These are phyloP conservation scores for Salix brachista DNA, from an alignment of 345 rosid species.

Conservation along the genomic window DNA sequence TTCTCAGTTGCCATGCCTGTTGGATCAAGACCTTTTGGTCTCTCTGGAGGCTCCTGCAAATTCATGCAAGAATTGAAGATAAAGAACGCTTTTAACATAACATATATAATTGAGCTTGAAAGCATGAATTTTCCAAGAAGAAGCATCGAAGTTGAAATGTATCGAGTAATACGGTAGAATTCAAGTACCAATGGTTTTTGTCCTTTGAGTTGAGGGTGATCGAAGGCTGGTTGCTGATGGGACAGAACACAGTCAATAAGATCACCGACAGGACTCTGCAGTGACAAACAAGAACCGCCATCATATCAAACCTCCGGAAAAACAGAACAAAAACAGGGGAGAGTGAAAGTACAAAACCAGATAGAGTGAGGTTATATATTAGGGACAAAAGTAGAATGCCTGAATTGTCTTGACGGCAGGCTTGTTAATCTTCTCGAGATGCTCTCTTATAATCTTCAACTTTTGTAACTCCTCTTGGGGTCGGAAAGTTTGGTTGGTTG, in stretches of 20 bases:
- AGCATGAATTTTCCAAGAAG: neutral
- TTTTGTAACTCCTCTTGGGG: conserved; percentile 54
- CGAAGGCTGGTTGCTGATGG: conserved; percentile 88
- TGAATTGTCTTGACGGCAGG: conserved; percentile 76
- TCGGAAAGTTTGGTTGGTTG: conserved; percentile 55
- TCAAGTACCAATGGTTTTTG: conserved; percentile 57
- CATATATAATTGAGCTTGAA: neutral
- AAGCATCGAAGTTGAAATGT: neutral
- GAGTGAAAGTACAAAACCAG: neutral
- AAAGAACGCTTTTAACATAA: neutral
- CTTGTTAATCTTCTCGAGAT: conserved; percentile 81
- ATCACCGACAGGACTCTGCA: conserved; percentile 91
- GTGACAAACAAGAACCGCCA: neutral
- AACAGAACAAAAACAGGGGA: conserved; percentile 17
- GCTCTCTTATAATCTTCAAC: conserved; percentile 52
- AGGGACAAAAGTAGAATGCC: conserved; percentile 30
- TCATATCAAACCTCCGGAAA: neutral
- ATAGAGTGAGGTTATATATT: neutral
- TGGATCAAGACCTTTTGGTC: conserved; percentile 46
- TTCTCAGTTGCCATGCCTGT: conserved; percentile 34
- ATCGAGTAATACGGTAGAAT: neutral
- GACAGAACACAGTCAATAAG: conserved; percentile 68
- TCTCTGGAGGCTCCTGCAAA: conserved; percentile 68
- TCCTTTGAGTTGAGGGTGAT: conserved; percentile 72
- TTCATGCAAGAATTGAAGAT: neutral